These are phyloP conservation scores for Aspergillus sergii DNA, from an alignment of 2,329 filamentous ascomycete genomes.

Conservation along the genomic window DNA sequence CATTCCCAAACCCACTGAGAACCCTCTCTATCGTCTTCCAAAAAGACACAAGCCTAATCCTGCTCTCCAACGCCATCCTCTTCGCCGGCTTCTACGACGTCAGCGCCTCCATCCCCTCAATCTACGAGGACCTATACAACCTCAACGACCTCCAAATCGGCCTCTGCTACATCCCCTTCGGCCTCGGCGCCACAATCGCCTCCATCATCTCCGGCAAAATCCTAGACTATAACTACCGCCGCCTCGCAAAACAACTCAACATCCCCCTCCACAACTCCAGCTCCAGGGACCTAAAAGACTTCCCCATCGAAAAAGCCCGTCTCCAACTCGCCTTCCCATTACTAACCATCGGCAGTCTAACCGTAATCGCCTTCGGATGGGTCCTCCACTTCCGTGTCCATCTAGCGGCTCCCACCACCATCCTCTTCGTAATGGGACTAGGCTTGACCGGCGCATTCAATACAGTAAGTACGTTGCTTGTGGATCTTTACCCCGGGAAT, in stretches of 20 bases:
- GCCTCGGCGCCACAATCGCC: constrained; percentile 24
- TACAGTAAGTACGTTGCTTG: constrained; percentile 49
- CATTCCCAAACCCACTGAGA: constrained; percentile 43
- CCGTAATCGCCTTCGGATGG: constrained; percentile 43
- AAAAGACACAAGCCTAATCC: constrained; percentile 40
- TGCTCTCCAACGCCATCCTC: constrained; percentile 41
- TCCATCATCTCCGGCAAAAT: constrained; percentile 21
- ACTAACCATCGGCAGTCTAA: constrained; percentile 17
- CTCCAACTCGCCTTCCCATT: constrained; percentile 25
- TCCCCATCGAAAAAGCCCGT: constrained; percentile 27
- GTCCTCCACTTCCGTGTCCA: constrained; percentile 36
- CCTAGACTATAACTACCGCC: constrained; percentile 27
- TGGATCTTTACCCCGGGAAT: constrained; percentile 47
- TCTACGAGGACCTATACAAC: constrained; percentile 40
- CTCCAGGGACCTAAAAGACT: constrained; percentile 7
- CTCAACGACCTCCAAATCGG: constrained; percentile 46
- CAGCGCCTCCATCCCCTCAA: constrained; percentile 41
- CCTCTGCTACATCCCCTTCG: constrained; percentile 46
- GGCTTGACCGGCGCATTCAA: constrained; percentile 46
- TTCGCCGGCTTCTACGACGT: constrained; percentile 48
- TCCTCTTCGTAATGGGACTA: constrained; percentile 43
- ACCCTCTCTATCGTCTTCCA: constrained; percentile 38
- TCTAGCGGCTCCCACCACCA: constrained; percentile 39
- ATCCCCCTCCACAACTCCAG: constrained; percentile 2
- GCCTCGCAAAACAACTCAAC: constrained; percentile 12